Percentiles rank a stretch among this genome's conserved stretches.
These are phyloP conservation scores for Trichoderma gamsii DNA, from an alignment of 495 filamentous ascomycete genomes.

Conservation along the genomic window DNA sequence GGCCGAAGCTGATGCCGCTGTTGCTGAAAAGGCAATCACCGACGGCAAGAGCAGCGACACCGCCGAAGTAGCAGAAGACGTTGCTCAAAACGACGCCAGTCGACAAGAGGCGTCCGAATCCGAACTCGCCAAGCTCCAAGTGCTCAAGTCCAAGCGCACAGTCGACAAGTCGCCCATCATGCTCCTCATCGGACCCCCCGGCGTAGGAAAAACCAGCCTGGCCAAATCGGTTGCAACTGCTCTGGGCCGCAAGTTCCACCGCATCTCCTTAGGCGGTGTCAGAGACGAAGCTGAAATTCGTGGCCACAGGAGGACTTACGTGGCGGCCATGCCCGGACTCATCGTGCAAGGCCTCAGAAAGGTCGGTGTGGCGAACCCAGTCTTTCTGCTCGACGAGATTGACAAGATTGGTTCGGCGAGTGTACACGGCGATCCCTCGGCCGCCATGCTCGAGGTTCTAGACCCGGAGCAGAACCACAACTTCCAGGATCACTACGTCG, in stretches of 20 bases:
- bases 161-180: conserved; percentile 95
- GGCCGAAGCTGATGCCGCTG: conserved; percentile 53
- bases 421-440: conserved; percentile 92
- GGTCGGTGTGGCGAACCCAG: conserved; percentile 91
- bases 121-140: conserved; percentile 54
- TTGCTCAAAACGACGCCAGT: conserved; percentile 12
- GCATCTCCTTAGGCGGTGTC: conserved; percentile 94
- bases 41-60: conserved; percentile 17
- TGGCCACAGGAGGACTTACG: conserved; percentile 93
- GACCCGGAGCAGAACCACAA: conserved; percentile 96
- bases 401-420: conserved; percentile 93
- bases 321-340: conserved; percentile 95
- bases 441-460: conserved; percentile 97
- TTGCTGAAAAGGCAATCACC: conserved; percentile 31
- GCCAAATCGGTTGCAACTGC: conserved; percentile 91
- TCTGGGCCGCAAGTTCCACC: conserved; percentile 90
- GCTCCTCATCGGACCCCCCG: conserved; percentile 88
- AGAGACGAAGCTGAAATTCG: conserved; percentile 95
- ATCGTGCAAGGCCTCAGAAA: conserved; percentile 95
- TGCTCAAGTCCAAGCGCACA: conserved; percentile 67
- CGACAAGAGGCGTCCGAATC: conserved; percentile 38
- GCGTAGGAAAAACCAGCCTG: conserved; percentile 92
- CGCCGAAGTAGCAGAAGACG: conserved; percentile 22
- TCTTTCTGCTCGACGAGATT: conserved; percentile 96
- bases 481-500: conserved; percentile 95